Evolutionary conservation across 306 rosid species (phyloP).

Genomic region (Delonix regia): DNA sequence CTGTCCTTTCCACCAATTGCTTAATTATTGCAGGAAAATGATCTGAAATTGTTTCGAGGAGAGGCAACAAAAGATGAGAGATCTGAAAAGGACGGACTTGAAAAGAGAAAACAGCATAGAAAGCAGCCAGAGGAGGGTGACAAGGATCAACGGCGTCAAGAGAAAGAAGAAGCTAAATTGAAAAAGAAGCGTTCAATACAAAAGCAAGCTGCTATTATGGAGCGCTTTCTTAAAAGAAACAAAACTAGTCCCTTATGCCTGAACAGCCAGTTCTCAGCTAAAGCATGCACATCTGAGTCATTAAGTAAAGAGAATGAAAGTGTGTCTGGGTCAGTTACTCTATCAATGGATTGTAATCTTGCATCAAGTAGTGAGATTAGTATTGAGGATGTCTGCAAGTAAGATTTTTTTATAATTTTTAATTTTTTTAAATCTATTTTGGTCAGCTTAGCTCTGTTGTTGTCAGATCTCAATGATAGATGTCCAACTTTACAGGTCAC

Average conservation of each 20-base stretch:
- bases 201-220: constrained; percentile 90
- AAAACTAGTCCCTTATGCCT: constrained; percentile 48
- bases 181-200: constrained; percentile 67
- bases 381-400: constrained; percentile 66
- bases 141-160: constrained; percentile 70
- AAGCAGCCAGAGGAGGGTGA: constrained; percentile 82
- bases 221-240: constrained; percentile 75
- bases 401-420: constrained; percentile 23
- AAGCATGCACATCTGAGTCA: constrained; percentile 40
- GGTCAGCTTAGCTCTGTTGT: background rate
- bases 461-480: constrained; percentile 20
- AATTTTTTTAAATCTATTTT: background rate
- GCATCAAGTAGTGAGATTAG: constrained; percentile 48
- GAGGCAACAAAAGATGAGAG: constrained; percentile 62
- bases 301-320: constrained; percentile 42
- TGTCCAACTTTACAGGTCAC: constrained; percentile 57
- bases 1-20: background rate
- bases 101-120: constrained; percentile 60
- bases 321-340: constrained; percentile 58
- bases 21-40: constrained; percentile 60
- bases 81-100: constrained; percentile 54
- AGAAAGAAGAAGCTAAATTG: constrained; percentile 78
- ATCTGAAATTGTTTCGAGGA: constrained; percentile 49
- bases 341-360: constrained; percentile 70
- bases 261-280: constrained; percentile 46